phyloP scores from a whole-genome alignment of 495 filamentous ascomycete genomes.

The Xylaria scruposa region DNA sequence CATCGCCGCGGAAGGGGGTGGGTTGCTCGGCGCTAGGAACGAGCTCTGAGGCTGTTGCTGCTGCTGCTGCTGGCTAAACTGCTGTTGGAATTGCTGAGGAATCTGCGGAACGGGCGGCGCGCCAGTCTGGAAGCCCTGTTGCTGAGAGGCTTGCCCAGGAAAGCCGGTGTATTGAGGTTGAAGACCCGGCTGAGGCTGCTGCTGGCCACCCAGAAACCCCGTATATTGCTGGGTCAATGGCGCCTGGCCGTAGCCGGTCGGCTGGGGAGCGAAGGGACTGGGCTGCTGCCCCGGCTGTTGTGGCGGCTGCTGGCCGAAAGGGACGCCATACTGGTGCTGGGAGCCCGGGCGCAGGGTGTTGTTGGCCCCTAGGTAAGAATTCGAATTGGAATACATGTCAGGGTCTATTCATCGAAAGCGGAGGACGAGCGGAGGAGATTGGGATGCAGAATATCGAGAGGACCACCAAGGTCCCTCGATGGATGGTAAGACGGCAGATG shows the following conservation, averaged over 20 bases:
- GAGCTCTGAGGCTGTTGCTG: slow-evolving; percentile 51
- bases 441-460: neutral
- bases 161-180: slow-evolving; percentile 65
- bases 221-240: slow-evolving; percentile 70
- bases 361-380: slow-evolving; percentile 79
- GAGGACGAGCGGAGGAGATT: neutral
- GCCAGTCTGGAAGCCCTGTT: slow-evolving; percentile 55
- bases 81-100: slow-evolving; percentile 58
- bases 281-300: slow-evolving; percentile 66
- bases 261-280: slow-evolving; percentile 64
- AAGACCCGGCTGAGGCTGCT: slow-evolving; percentile 56
- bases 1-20: slow-evolving; percentile 39
- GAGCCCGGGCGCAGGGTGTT: slow-evolving; percentile 76
- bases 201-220: slow-evolving; percentile 58
- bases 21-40: slow-evolving; percentile 45
- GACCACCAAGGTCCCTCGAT: slow-evolving; percentile 24
- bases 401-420: slow-evolving; percentile 6
- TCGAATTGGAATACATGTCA: slow-evolving; percentile 82
- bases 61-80: slow-evolving; percentile 50
- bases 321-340: slow-evolving; percentile 65
- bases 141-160: slow-evolving; percentile 50
- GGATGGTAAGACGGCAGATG: slow-evolving; percentile 27
- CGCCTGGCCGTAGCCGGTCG: slow-evolving; percentile 62
- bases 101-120: slow-evolving; percentile 63
- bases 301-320: slow-evolving; percentile 65